A percentile compares a stretch with the other conserved stretches of the same genome.
phyloP scores from a whole-genome alignment of 2,329 filamentous ascomycete genomes.

The Zasmidium angulare region DNA sequence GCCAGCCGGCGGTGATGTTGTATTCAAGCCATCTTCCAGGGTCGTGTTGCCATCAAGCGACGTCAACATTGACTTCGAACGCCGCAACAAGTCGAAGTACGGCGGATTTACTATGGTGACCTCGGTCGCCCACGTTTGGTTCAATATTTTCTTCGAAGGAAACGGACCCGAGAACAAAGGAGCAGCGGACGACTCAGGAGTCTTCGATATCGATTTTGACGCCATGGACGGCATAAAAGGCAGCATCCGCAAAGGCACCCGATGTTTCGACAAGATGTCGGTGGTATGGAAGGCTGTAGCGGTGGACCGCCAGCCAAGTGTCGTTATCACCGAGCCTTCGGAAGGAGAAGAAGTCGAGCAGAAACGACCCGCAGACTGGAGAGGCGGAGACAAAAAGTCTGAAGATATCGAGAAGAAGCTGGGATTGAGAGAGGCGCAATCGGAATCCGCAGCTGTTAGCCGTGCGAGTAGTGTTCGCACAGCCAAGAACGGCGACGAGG shows the following conservation, averaged over 20 bases:
- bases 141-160: conserved; percentile 92
- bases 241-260: conserved; percentile 74
- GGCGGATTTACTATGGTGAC: conserved; percentile 85
- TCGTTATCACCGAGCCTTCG: conserved; percentile 64
- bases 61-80: conserved; percentile 85
- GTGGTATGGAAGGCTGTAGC: conserved; percentile 72
- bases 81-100: conserved; percentile 75
- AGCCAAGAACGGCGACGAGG: conserved; percentile 12
- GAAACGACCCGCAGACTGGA: conserved; percentile 71
- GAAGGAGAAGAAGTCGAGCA: conserved; percentile 70
- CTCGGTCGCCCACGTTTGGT: conserved; percentile 92
- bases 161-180: conserved; percentile 68
- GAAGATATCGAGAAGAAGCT: conserved; percentile 58
- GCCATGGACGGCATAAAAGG: conserved; percentile 94
- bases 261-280: conserved; percentile 76
- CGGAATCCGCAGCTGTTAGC: conserved; percentile 66
- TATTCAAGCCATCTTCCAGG: conserved; percentile 70
- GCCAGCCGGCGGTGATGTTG: conserved; percentile 64
- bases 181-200: conserved; percentile 65
- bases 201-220: conserved; percentile 72
- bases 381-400: conserved; percentile 49
- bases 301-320: conserved; percentile 24
- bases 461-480: conserved; percentile 66
- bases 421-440: conserved; percentile 65
- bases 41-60: conserved; percentile 78